Evolutionary conservation across 73 alveolate genomes (phyloP).

Genomic region (Durusdinium trenchii): DNA sequence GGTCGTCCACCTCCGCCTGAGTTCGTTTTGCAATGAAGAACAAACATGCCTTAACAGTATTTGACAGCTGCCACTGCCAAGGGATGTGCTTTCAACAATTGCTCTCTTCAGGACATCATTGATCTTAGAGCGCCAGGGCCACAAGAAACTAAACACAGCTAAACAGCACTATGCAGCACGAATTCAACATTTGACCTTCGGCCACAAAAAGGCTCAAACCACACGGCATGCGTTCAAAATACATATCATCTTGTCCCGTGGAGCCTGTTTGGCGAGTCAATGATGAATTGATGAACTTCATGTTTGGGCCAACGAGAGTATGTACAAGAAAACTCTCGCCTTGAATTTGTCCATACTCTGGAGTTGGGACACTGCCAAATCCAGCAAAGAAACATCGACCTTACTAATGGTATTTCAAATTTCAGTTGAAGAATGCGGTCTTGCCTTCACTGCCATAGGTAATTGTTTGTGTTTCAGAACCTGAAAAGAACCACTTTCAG

Average conservation of each 20-base stretch:
- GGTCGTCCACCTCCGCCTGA: slow-evolving; percentile 50
- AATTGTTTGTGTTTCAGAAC: no score
- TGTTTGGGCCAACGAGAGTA: background rate
- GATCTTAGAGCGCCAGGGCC: background rate
- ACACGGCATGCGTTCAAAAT: slow-evolving; percentile 86
- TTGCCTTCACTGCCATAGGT: no score
- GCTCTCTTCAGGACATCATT: slow-evolving; percentile 89
- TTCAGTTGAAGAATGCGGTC: no score
- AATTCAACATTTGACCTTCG: background rate
- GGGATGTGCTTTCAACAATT: slow-evolving; percentile 37
- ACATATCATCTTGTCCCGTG: slow-evolving; percentile 90
- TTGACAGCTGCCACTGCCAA: background rate
- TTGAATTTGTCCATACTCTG: slow-evolving; percentile 67
- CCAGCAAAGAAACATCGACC: slow-evolving; percentile 46
- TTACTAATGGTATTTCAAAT: no score
- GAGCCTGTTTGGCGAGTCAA: slow-evolving; percentile 27
- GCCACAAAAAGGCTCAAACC: background rate
- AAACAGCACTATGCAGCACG: background rate
- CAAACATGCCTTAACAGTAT: background rate
- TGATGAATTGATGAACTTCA: background rate
- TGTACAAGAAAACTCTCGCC: slow-evolving; percentile 1
- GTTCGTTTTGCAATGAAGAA: background rate
- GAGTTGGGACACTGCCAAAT: slow-evolving; percentile 56
- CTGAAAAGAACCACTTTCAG: background rate
- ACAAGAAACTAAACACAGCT: background rate